These are phyloP conservation scores for Poa annua DNA, from an alignment of 176 grass and related monocot species.

Conservation along the genomic window DNA sequence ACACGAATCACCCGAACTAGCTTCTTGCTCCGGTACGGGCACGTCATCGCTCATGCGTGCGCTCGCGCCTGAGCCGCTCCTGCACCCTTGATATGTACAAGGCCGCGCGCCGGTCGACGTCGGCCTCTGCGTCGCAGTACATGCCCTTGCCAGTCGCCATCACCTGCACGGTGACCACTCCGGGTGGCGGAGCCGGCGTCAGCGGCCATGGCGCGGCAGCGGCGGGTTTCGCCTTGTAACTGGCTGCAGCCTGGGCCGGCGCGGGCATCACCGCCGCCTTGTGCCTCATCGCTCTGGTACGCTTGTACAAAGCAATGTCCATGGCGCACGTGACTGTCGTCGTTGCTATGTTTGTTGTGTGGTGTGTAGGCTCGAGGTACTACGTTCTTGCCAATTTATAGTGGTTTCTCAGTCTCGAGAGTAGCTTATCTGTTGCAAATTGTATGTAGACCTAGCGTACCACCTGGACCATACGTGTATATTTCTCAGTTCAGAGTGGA, in stretches of 20 bases:
- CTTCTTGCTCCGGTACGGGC: constrained; percentile 35
- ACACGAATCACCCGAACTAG: neutral
- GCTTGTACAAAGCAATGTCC: constrained; percentile 43
- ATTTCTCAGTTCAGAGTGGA: constrained; percentile 13
- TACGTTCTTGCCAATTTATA: constrained; percentile 42
- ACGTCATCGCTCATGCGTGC: constrained; percentile 29
- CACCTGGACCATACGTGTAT: constrained; percentile 24
- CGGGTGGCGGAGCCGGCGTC: constrained; percentile 4
- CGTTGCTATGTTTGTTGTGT: neutral
- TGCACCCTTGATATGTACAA: constrained; percentile 64
- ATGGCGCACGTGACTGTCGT: constrained; percentile 11
- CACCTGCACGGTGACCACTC: constrained; percentile 22
- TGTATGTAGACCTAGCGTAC: neutral
- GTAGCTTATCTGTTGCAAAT: neutral
- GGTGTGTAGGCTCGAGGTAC: constrained; percentile 21
- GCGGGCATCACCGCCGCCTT: constrained; percentile 19
- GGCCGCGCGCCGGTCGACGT: constrained; percentile 50
- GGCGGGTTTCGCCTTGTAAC: constrained; percentile 28
- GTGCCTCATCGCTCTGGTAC: constrained; percentile 40
- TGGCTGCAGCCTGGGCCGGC: constrained; percentile 17
- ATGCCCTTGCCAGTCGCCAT: neutral
- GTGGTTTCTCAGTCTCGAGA: neutral
- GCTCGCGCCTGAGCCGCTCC: constrained; percentile 60
- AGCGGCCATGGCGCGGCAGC: neutral
- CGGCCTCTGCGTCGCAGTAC: constrained; percentile 1